Conservation (phyloP, 768 basidiomycete species). For the Lentinula boryana region DNA sequence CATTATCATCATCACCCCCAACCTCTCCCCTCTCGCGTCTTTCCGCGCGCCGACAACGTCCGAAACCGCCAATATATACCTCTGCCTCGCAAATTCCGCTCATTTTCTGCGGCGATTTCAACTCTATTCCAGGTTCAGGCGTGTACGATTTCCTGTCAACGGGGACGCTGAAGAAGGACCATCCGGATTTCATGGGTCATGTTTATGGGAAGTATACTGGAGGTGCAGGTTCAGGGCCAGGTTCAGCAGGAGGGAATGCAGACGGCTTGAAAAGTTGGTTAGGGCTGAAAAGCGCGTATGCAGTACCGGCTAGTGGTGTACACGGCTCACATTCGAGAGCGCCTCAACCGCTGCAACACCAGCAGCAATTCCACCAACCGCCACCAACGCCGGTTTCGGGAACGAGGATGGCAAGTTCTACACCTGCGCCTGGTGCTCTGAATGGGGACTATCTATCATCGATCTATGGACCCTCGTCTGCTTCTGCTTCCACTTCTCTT, state of each 20-base stretch:
- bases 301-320: slow-evolving; percentile 17
- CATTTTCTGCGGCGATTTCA: slow-evolving; percentile 93
- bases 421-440: not conserved
- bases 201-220: slow-evolving; percentile 84
- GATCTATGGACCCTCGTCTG: not conserved
- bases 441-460: not conserved
- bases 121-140: slow-evolving; percentile 80
- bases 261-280: slow-evolving; percentile 81
- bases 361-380: not conserved
- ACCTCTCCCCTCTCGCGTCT: not conserved
- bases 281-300: slow-evolving; percentile 81
- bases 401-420: not conserved
- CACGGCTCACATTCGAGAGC: not conserved
- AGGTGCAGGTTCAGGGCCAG: not conserved
- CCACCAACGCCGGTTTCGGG: not conserved
- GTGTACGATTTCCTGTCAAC: slow-evolving; percentile 87
- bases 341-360: not conserved
- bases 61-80: slow-evolving; percentile 50
- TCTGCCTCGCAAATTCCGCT: slow-evolving; percentile 89
- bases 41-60: not conserved
- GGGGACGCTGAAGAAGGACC: slow-evolving; percentile 64
- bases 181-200: slow-evolving; percentile 90
- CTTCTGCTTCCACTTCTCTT: not conserved
- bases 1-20: slow-evolving; percentile 37
- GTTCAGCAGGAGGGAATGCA: slow-evolving; percentile 18